These are phyloP conservation scores for Lolium perenne DNA, from an alignment of 176 grass and related monocot genomes.

Conservation along the genomic window DNA sequence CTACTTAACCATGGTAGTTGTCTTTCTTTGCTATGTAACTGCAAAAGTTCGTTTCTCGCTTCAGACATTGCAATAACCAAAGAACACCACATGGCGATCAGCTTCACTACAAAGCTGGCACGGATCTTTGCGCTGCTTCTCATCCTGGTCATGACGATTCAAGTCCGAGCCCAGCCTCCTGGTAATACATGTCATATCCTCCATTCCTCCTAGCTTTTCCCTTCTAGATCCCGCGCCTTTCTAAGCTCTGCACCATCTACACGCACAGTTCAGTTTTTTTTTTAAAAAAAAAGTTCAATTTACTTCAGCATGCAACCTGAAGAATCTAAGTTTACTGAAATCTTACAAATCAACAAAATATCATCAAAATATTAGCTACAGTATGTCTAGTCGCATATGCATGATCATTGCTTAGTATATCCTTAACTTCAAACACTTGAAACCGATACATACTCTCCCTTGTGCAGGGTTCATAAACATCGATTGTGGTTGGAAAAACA, in stretches of 20 bases:
- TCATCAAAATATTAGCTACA: neutral
- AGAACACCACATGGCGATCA: neutral
- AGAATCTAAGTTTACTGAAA: neutral
- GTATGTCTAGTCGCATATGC: neutral
- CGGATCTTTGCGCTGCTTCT: neutral
- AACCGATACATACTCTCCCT: neutral
- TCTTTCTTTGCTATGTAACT: neutral
- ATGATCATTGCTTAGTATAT: neutral
- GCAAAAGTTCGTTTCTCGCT: neutral
- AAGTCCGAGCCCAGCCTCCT: neutral
- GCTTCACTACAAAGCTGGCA: neutral
- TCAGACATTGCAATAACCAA: neutral
- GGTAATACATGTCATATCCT: neutral
- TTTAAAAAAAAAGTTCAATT: neutral
- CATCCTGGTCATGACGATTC: neutral
- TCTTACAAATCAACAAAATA: neutral
- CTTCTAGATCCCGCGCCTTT: neutral
- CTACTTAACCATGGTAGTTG: neutral
- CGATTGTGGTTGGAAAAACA: slow-evolving; percentile 9
- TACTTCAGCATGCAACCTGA: neutral
- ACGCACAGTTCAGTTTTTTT: neutral
- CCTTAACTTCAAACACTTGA: neutral
- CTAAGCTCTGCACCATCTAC: neutral
- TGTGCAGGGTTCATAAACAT: slow-evolving; percentile 25
- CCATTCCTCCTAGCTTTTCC: neutral